These are phyloP conservation scores for Pontederia paniculata DNA, from an alignment of 176 grass and related monocot species.

Conservation along the genomic window DNA sequence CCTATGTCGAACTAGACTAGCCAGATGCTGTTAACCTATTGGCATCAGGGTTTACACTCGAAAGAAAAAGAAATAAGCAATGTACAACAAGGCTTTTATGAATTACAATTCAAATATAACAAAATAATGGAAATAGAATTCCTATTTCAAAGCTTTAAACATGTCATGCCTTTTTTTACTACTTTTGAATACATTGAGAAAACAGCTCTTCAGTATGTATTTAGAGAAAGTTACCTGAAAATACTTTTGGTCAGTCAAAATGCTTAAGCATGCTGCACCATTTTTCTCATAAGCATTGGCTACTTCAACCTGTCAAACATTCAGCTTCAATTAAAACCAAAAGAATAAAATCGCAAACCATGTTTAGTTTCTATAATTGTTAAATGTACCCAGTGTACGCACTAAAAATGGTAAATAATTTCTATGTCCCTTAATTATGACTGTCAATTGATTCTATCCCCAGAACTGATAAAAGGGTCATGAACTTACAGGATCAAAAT, in stretches of 20 bases:
- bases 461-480: background rate
- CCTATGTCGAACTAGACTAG: no score
- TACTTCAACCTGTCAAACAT: conserved; percentile 35
- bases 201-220: no score
- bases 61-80: no score
- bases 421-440: background rate
- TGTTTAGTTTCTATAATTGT: background rate
- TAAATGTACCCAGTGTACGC: no score
- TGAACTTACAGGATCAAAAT: conserved; percentile 79
- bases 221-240: conserved; percentile 33
- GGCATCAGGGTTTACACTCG: no score
- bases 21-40: no score
- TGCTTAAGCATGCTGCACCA: conserved; percentile 62
- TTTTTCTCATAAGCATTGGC: conserved; percentile 41
- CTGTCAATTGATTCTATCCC: background rate
- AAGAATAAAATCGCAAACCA: background rate
- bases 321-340: background rate
- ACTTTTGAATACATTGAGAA: no score
- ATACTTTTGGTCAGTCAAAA: conserved; percentile 61
- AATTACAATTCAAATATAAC: no score
- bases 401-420: background rate
- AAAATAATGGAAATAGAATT: no score
- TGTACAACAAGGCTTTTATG: no score
- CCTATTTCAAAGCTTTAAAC: no score
- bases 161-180: no score